Conservation (phyloP, 108 stramenopile genomes). For the Nannochloropsis oceanica region DNA sequence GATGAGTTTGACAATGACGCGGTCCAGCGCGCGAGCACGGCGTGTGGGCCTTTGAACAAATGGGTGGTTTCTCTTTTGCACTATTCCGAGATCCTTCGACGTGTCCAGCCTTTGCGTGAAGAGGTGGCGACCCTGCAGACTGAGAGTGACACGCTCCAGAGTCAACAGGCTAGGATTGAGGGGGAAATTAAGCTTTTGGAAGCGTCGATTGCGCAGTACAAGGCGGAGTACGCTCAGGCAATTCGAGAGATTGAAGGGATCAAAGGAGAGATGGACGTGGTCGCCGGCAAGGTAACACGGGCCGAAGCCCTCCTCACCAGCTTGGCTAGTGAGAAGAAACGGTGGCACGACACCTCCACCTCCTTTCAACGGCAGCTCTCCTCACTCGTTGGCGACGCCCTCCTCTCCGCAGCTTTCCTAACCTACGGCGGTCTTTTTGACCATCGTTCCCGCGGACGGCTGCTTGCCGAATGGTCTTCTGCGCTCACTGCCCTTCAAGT, state of each 20-base stretch:
- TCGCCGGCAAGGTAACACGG: conserved; percentile 71
- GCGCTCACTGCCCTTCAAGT: conserved; percentile 61
- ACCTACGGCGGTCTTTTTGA: conserved; percentile 84
- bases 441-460: conserved; percentile 47
- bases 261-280: conserved; percentile 83
- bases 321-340: conserved; percentile 79
- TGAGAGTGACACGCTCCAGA: conserved; percentile 8
- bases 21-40: conserved; percentile 44
- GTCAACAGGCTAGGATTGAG: background rate
- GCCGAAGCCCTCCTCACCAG: conserved; percentile 75
- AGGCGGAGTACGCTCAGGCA: conserved; percentile 83
- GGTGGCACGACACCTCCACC: conserved; percentile 79
- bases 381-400: conserved; percentile 73
- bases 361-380: conserved; percentile 61
- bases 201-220: conserved; percentile 42
- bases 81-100: conserved; percentile 77
- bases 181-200: background rate
- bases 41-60: conserved; percentile 90
- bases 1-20: conserved; percentile 5
- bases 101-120: conserved; percentile 85
- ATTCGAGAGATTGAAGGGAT: conserved; percentile 88
- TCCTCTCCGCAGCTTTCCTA: conserved; percentile 77
- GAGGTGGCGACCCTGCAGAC: conserved; percentile 58
- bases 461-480: conserved; percentile 60
- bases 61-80: conserved; percentile 89